Evolutionary conservation across 345 rosid genomes (phyloP), one percentile per base, ranked within the genome.

Genomic region (Populus alba): DNA sequence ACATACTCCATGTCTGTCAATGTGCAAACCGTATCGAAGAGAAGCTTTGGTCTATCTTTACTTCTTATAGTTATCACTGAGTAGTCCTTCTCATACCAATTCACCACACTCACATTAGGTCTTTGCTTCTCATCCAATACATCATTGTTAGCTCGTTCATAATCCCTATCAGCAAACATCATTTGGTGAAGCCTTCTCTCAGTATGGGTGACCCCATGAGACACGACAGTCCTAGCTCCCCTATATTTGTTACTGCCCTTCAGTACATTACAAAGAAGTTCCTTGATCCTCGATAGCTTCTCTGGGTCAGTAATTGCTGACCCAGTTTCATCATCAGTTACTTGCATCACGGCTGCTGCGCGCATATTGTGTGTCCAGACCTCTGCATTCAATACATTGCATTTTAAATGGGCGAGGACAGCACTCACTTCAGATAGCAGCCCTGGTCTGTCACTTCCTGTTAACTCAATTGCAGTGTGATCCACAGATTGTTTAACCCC

Each of bases 151-250:
- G 69, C 69, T 57, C 91, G 87, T 65, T 91, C 94, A 68, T 92
- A 96, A 86, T 96, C 99, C 88, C 99, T 88, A 75, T 91, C 97
- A 25, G 92, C 99, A 87, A 92, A 91, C 97, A 96, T 91, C 98
- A 96, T 88, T 83, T 96, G 98, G 91, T 96, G 99, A 80, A 96
- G 95, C 85, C 99, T 89, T 79, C 99, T 87, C 25, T 92, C 97
- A 0, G 89, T 89, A 78, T 93, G 99, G 17, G 91, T 90, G 38
- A 75, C 84, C 11, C 88, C 93, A 13, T 85, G 87, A 67, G 94
- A 88, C 49, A 94, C 91, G 38, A 76, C 89, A 2, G 94, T 95
- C 84, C 89, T 95, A 3, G 98, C 97, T 71, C 80, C 86, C 55
- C 88, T 83, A 7, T 89, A 85, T 71, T 84, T 87, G 85, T 91